Base-by-base conservation (phyloP, 164 flowering plant species). In the Vitis cinerea region DNA sequence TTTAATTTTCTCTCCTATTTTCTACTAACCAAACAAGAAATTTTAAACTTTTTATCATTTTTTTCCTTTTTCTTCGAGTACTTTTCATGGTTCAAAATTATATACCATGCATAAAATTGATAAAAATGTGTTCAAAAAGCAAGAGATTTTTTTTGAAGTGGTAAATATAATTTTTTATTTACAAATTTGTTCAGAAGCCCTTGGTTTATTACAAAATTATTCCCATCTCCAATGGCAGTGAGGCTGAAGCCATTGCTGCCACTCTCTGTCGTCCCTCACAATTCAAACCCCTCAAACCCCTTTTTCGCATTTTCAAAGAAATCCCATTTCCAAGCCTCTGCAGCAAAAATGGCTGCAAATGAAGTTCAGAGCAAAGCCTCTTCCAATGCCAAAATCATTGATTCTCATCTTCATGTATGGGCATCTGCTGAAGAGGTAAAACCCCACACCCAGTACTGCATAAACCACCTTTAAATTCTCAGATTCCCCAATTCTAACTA, bases 341-440 rank as follows among this genome's bases (percentile, higher is more conserved):
- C 80, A 8, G 71, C 69, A 2, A 72, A 55, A 70, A 80, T 80
- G 84, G 78, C 77, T 13, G 30, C 73, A 8, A 54, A 14, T 50
- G 74, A 14, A 48, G 14, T 71, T 5, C 37, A 68, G 1, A 54
- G 2, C 14, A 54, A 30, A 14, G 15, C 77, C 44, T 47, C 73
- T 44, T 62, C 75, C 30, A 11, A 67, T 57, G 10, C 63, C 64
- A 88, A 84, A 74, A 65, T 84, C 63, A 87, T 91, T 55, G 98
- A 94, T 71, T 90, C 98, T 0, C 97, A 94, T 71, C 79, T 91
- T 58, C 97, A 94, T 61, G 86, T 92, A 3, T 94, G 98, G 98
- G 97, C 97, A 15, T 89, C 98, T 63, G 89, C 94, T 9, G 72
- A 88, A 85, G 87, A 90, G 89, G 98, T 89, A 66, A 72, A 12